phyloP scores from a whole-genome alignment of 148 eudicot species.

The Rhododendron simsii region DNA sequence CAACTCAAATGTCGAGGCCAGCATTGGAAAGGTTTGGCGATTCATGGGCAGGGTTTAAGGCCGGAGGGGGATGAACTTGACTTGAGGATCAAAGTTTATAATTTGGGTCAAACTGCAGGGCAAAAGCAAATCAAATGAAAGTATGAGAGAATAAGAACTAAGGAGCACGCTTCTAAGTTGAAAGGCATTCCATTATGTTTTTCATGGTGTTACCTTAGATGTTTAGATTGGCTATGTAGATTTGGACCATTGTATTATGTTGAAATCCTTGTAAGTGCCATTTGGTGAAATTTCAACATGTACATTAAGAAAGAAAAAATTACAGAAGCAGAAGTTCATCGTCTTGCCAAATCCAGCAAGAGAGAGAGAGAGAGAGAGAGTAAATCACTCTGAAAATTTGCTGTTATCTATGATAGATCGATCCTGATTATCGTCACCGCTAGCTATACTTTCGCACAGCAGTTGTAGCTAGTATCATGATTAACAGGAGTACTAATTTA shows the following conservation, averaged over 20 bases:
- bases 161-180: not conserved
- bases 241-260: not conserved
- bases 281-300: not conserved
- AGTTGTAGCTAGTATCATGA: not conserved
- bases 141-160: not conserved
- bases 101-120: not conserved
- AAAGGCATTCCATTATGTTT: not conserved
- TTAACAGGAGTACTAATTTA: not conserved
- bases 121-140: not conserved
- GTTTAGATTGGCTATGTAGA: not conserved
- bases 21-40: not conserved
- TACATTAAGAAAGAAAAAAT: not conserved
- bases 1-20: no score
- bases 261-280: not conserved
- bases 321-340: not conserved
- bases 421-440: not conserved
- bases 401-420: not conserved
- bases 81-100: not conserved
- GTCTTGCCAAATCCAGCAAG: not conserved
- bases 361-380: not conserved
- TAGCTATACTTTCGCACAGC: not conserved
- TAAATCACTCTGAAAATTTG: not conserved
- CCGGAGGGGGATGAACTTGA: not conserved
- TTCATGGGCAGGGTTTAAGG: not conserved
- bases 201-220: not conserved